phyloP scores from a whole-genome alignment of 352 stramenopile genomes.

The Peronospora belbahrii region DNA sequence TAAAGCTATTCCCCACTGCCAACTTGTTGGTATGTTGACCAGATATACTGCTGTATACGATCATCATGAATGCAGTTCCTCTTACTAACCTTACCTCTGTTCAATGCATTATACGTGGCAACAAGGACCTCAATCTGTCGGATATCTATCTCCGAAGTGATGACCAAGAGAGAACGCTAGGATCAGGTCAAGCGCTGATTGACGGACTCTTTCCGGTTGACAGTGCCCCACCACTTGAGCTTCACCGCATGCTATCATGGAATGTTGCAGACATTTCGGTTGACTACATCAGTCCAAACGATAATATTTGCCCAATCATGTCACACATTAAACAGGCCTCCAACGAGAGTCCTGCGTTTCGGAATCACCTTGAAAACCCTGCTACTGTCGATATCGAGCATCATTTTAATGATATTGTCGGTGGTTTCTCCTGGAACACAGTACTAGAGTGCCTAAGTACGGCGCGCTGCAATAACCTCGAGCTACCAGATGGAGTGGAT shows the following conservation, averaged over 20 bases:
- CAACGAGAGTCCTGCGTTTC: conserved; percentile 47
- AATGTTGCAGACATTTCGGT: conserved; percentile 65
- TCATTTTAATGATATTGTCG: conserved; percentile 54
- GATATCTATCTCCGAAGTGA: conserved; percentile 79
- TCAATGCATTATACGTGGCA: not conserved
- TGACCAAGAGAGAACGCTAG: conserved; percentile 76
- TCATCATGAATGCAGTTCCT: not conserved
- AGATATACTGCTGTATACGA: not conserved
- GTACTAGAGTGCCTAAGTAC: conserved; percentile 79
- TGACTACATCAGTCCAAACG: conserved; percentile 75
- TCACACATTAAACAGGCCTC: conserved; percentile 55
- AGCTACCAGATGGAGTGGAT: conserved; percentile 53
- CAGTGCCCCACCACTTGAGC: conserved; percentile 28
- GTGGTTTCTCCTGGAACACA: conserved; percentile 75
- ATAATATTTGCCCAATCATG: conserved; percentile 76
- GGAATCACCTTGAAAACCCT: conserved; percentile 39
- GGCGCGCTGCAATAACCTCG: conserved; percentile 68
- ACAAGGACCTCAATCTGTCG: conserved; percentile 33
- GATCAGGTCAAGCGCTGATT: conserved; percentile 74
- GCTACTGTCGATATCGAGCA: conserved; percentile 41
- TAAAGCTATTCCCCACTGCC: conserved; percentile 61
- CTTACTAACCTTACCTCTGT: not conserved
- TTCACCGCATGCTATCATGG: conserved; percentile 70
- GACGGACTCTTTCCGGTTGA: conserved; percentile 73
- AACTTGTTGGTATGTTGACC: conserved; percentile 48